These are phyloP conservation scores for Boletus subcaerulescens DNA, from an alignment of 768 basidiomycete species.

Conservation along the genomic window DNA sequence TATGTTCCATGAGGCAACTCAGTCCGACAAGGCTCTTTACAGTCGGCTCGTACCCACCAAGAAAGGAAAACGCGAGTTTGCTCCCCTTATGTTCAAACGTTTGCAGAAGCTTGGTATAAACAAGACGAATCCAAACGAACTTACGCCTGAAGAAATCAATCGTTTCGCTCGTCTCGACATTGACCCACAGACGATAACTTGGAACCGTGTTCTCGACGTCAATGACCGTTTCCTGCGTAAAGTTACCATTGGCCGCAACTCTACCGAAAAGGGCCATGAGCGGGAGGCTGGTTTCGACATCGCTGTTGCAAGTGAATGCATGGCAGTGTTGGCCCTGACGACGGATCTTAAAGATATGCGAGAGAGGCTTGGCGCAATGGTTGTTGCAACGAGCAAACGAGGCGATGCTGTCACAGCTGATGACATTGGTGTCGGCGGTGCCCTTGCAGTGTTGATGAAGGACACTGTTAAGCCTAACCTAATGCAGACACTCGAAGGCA, in stretches of 20 bases:
- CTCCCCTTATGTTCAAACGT: conserved; percentile 94
- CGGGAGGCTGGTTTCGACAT: conserved; percentile 95
- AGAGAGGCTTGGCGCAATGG: conserved; percentile 91
- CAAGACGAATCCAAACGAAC: conserved; percentile 88
- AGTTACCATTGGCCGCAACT: conserved; percentile 86
- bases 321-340: conserved; percentile 94
- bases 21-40: conserved; percentile 93
- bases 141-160: conserved; percentile 89
- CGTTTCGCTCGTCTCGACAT: conserved; percentile 91
- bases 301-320: conserved; percentile 94
- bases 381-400: conserved; percentile 88
- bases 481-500: conserved; percentile 98
- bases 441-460: conserved; percentile 95
- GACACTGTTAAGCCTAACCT: conserved; percentile 99
- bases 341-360: conserved; percentile 91
- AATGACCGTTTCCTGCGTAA: conserved; percentile 97
- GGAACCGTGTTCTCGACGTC: conserved; percentile 96
- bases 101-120: conserved; percentile 92
- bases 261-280: conserved; percentile 87
- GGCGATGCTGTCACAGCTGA: conserved; percentile 95
- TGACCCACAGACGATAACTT: conserved; percentile 88
- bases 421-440: conserved; percentile 92
- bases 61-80: conserved; percentile 93
- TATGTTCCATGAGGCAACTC: conserved; percentile 96
- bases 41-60: conserved; percentile 87